phyloP scores from a whole-genome alignment of 805 yeast genomes.

The Grigorovia jiainica region DNA sequence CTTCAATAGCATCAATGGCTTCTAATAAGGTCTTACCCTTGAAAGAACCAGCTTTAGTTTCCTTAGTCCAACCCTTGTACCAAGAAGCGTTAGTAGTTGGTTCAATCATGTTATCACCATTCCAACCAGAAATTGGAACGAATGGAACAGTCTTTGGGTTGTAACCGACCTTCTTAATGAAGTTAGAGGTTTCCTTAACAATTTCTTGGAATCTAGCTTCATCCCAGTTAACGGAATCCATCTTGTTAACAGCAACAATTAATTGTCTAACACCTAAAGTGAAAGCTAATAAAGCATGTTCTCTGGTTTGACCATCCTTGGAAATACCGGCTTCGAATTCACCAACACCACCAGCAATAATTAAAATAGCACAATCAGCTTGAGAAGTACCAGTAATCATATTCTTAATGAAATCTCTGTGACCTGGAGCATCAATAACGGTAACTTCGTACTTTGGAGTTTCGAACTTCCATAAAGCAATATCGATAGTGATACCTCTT shows the following conservation, averaged over 20 bases:
- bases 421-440: conserved; percentile 93
- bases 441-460: conserved; percentile 84
- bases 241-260: conserved; percentile 88
- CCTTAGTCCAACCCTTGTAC: conserved; percentile 82
- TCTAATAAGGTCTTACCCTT: conserved; percentile 78
- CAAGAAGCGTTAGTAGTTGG: conserved; percentile 73
- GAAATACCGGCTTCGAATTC: conserved; percentile 95
- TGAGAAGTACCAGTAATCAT: conserved; percentile 94
- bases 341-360: conserved; percentile 88
- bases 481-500: conserved; percentile 94
- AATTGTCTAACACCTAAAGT: conserved; percentile 82
- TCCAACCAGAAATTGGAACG: conserved; percentile 89
- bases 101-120: conserved; percentile 91
- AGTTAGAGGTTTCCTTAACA: conserved; percentile 65
- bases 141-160: conserved; percentile 74
- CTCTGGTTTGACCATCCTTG: conserved; percentile 92
- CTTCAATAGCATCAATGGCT: conserved; percentile 77
- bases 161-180: conserved; percentile 81
- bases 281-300: no score
- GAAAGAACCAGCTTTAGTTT: conserved; percentile 60
- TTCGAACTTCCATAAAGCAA: conserved; percentile 88
- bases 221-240: conserved; percentile 88
- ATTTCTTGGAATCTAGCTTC: conserved; percentile 74
- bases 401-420: conserved; percentile 93
- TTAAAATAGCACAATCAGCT: conserved; percentile 86